A percentile compares a stretch with the other conserved stretches of the same genome.
Evolutionary conservation across 805 yeast species (phyloP).

Genomic region (Lipomyces spencermartinsiae): DNA sequence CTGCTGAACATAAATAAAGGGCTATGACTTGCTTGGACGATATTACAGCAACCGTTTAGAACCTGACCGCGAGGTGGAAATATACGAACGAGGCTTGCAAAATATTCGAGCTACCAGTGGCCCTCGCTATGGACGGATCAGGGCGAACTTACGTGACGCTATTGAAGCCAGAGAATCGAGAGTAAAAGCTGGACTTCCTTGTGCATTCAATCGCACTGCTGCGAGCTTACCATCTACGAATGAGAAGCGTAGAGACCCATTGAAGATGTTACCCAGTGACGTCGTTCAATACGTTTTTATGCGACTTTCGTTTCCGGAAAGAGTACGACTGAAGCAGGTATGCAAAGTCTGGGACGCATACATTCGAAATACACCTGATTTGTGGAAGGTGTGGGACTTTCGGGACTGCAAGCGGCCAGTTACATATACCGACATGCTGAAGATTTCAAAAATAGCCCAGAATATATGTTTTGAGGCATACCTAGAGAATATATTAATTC

Average conservation of each 20-base stretch:
- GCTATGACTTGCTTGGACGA: constrained; percentile 3
- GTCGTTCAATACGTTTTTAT: constrained; percentile 3
- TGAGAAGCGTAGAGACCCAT: background rate
- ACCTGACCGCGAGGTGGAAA: background rate
- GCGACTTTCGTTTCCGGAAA: constrained; percentile 12
- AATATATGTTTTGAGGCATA: constrained; percentile 1
- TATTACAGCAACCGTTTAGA: background rate
- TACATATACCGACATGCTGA: background rate
- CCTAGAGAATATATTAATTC: background rate
- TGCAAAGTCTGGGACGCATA: constrained; percentile 12
- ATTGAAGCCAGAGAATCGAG: background rate
- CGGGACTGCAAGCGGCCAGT: constrained; percentile 19
- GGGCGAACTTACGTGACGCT: background rate
- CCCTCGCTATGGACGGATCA: background rate
- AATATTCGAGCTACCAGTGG: background rate
- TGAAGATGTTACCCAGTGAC: constrained; percentile 9
- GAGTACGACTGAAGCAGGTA: constrained; percentile 8
- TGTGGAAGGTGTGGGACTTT: constrained; percentile 21
- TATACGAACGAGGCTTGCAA: background rate
- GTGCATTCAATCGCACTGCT: background rate
- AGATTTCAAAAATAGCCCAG: background rate
- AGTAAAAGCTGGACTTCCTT: background rate
- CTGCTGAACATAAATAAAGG: background rate
- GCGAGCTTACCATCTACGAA: background rate
- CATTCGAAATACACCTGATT: background rate